A percentile compares a stretch with the other conserved stretches of the same genome.
Conservation (phyloP, 495 filamentous ascomycete genomes). For the Neurospora sp. region DNA sequence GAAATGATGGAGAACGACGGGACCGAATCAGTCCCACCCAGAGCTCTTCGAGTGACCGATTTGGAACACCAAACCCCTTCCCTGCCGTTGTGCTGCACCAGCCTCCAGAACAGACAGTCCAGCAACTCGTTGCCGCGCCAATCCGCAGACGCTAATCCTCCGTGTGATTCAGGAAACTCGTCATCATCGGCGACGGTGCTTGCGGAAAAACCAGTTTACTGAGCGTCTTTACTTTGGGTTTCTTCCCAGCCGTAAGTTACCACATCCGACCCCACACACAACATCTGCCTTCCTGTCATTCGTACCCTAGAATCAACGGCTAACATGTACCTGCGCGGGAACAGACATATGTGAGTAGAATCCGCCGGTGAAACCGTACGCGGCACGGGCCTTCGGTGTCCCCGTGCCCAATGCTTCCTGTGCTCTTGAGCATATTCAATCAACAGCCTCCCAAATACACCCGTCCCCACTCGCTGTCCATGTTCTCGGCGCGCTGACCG, state of each 20-base stretch:
- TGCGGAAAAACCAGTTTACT: conserved; percentile 97
- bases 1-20: background rate
- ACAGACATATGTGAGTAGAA: conserved; percentile 61
- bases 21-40: background rate
- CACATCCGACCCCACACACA: background rate
- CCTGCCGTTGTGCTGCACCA: background rate
- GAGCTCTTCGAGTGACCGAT: background rate
- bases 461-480: background rate
- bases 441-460: background rate
- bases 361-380: background rate
- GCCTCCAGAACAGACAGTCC: background rate
- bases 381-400: background rate
- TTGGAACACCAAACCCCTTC: background rate
- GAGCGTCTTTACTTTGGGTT: conserved; percentile 95
- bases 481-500: conserved; percentile 1
- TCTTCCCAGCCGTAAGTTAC: conserved; percentile 86
- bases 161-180: conserved; percentile 66
- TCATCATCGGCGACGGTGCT: conserved; percentile 97
- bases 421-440: background rate
- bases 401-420: background rate
- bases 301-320: background rate
- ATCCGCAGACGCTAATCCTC: background rate
- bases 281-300: background rate
- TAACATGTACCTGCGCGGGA: conserved; percentile 5
- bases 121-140: background rate